phyloP scores from a whole-genome alignment of 768 basidiomycete genomes.

The Polyporus arcularius region DNA sequence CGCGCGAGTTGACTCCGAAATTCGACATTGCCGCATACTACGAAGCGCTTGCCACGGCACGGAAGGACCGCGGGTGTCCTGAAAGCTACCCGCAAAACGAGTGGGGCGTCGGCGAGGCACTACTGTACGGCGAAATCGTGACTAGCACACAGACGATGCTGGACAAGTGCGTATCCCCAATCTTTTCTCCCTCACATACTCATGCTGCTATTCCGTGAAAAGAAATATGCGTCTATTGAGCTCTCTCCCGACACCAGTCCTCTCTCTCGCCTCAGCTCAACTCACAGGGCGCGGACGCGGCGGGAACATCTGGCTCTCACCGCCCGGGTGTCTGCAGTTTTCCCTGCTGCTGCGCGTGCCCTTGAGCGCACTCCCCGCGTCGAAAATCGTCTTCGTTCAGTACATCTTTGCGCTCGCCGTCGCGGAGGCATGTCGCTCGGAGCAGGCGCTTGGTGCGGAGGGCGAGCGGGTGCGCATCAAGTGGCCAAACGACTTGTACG shows the following conservation, averaged over 20 bases:
- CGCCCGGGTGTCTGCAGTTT: slow-evolving; percentile 84
- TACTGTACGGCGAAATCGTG: slow-evolving; percentile 87
- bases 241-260: slow-evolving; percentile 68
- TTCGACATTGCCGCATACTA: slow-evolving; percentile 74
- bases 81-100: slow-evolving; percentile 24
- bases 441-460: slow-evolving; percentile 47
- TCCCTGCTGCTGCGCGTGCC: slow-evolving; percentile 71
- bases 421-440: slow-evolving; percentile 76
- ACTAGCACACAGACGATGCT: slow-evolving; percentile 95
- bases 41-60: slow-evolving; percentile 42
- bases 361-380: slow-evolving; percentile 49
- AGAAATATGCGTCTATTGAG: slow-evolving; percentile 80
- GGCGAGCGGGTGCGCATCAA: slow-evolving; percentile 70
- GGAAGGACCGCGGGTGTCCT: slow-evolving; percentile 28
- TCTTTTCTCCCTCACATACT: not conserved
- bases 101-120: slow-evolving; percentile 72
- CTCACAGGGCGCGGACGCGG: slow-evolving; percentile 88
- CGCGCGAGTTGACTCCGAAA: slow-evolving; percentile 59
- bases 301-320: slow-evolving; percentile 90
- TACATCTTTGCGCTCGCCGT: slow-evolving; percentile 91
- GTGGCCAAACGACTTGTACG: slow-evolving; percentile 98
- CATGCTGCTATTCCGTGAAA: not conserved
- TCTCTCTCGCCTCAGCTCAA: slow-evolving; percentile 87
- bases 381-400: slow-evolving; percentile 87
- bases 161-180: slow-evolving; percentile 67